Conservation (phyloP, 2,329 filamentous ascomycete genomes). For the Neoarthrinium moseri region DNA sequence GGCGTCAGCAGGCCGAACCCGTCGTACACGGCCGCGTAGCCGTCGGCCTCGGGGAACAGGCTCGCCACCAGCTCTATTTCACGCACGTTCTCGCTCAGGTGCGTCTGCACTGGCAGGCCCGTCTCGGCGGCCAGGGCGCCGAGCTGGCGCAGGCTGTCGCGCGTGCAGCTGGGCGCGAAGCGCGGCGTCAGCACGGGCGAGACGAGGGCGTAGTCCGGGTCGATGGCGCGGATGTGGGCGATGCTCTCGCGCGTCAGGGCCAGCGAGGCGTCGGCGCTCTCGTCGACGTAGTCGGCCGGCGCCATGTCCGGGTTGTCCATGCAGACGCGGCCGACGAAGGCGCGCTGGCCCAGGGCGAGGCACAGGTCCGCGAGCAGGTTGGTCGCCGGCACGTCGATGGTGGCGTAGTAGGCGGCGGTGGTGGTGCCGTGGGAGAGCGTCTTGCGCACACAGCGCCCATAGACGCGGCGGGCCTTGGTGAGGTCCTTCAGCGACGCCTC, state of each 20-base stretch:
- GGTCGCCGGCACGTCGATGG: conserved; percentile 82
- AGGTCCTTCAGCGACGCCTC: conserved; percentile 72
- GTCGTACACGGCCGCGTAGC: conserved; percentile 82
- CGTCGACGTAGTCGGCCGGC: conserved; percentile 79
- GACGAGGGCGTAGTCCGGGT: conserved; percentile 64
- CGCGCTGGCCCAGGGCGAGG: conserved; percentile 75
- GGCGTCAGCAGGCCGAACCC: conserved; percentile 64
- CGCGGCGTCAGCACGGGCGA: conserved; percentile 76
- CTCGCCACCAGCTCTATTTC: conserved; percentile 71
- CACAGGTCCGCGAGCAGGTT: conserved; percentile 88
- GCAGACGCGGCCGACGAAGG: conserved; percentile 90
- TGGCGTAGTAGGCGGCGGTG: conserved; percentile 92
- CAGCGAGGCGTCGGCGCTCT: conserved; percentile 57
- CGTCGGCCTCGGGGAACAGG: conserved; percentile 62
- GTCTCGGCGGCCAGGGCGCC: conserved; percentile 63
- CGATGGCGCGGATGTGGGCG: conserved; percentile 63
- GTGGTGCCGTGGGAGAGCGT: conserved; percentile 91
- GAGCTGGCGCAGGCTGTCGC: conserved; percentile 60
- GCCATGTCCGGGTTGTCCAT: conserved; percentile 77
- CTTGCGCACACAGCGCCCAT: conserved; percentile 73
- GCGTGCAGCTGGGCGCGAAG: conserved; percentile 64
- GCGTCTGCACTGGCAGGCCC: conserved; percentile 76
- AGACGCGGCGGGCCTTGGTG: conserved; percentile 66
- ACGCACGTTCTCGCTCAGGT: conserved; percentile 78
- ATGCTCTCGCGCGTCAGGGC: conserved; percentile 59